Conservation (phyloP, 192 early-diverging fungal species). For the Entophlyctis helioformis region DNA sequence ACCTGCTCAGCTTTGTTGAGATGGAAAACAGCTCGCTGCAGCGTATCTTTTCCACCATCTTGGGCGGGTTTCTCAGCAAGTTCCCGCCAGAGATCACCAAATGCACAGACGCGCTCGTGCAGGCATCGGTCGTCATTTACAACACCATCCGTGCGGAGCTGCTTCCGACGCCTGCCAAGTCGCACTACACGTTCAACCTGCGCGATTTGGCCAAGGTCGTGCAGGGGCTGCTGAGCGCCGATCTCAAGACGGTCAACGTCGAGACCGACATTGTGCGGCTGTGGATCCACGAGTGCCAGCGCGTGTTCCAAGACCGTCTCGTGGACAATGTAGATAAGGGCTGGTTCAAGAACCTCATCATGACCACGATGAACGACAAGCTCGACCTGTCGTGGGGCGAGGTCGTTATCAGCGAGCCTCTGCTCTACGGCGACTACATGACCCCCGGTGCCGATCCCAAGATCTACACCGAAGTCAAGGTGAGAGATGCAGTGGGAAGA, state of each 20-base stretch:
- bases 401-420: slow-evolving; percentile 38
- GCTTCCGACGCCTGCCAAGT: slow-evolving; percentile 48
- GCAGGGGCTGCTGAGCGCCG: slow-evolving; percentile 39
- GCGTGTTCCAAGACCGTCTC: slow-evolving; percentile 48
- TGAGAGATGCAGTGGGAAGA: too few species aligned
- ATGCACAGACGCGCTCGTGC: slow-evolving; percentile 29
- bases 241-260: slow-evolving; percentile 29
- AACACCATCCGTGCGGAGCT: slow-evolving; percentile 42
- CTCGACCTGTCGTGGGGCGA: slow-evolving; percentile 32
- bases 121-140: slow-evolving; percentile 41
- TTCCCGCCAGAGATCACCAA: slow-evolving; percentile 38
- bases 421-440: slow-evolving; percentile 47
- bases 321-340: slow-evolving; percentile 45
- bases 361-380: slow-evolving; percentile 25
- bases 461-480: slow-evolving; percentile 43
- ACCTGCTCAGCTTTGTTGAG: slow-evolving; percentile 40
- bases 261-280: slow-evolving; percentile 42
- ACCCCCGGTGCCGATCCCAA: slow-evolving; percentile 42
- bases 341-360: slow-evolving; percentile 41
- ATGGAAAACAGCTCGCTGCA: slow-evolving; percentile 44
- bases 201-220: slow-evolving; percentile 48
- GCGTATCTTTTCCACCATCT: slow-evolving; percentile 40
- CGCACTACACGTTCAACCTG: slow-evolving; percentile 55
- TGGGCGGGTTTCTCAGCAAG: slow-evolving; percentile 34
- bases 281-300: slow-evolving; percentile 46